Conservation (phyloP, 2,329 filamentous ascomycete species). For the Cladosporium oxysporum region DNA sequence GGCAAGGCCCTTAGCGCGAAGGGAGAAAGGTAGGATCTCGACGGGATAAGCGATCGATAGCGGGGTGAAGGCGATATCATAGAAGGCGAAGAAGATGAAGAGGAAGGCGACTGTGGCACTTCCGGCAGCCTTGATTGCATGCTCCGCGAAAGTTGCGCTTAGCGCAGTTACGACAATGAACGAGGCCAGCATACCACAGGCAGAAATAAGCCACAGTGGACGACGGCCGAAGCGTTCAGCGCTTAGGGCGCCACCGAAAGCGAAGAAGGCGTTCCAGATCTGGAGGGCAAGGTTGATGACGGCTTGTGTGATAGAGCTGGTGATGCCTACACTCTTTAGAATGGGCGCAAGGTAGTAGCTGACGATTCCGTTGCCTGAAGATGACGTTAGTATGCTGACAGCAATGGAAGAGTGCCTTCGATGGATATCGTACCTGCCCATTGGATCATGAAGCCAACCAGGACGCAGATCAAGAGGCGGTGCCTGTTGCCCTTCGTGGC, state of each 20-base stretch:
- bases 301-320: conserved; percentile 37
- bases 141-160: conserved; percentile 40
- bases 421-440: conserved; percentile 38
- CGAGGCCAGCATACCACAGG: conserved; percentile 46
- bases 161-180: conserved; percentile 48
- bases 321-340: conserved; percentile 43
- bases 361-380: neutral
- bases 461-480: conserved; percentile 42
- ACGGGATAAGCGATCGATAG: conserved; percentile 38
- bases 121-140: conserved; percentile 36
- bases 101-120: conserved; percentile 46
- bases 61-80: conserved; percentile 43
- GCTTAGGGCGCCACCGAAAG: conserved; percentile 41
- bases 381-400: neutral
- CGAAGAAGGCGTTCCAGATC: conserved; percentile 43
- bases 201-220: conserved; percentile 46
- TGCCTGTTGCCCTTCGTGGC: conserved; percentile 37
- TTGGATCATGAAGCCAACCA: conserved; percentile 42
- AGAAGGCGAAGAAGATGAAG: conserved; percentile 46
- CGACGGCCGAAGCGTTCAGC: conserved; percentile 48
- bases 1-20: conserved; percentile 32
- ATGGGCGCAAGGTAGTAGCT: conserved; percentile 32
- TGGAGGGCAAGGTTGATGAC: conserved; percentile 44
- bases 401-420: neutral
- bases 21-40: conserved; percentile 39